Evolutionary conservation across 768 basidiomycete species (phyloP).

Genomic region (Boletus rex-veris): DNA sequence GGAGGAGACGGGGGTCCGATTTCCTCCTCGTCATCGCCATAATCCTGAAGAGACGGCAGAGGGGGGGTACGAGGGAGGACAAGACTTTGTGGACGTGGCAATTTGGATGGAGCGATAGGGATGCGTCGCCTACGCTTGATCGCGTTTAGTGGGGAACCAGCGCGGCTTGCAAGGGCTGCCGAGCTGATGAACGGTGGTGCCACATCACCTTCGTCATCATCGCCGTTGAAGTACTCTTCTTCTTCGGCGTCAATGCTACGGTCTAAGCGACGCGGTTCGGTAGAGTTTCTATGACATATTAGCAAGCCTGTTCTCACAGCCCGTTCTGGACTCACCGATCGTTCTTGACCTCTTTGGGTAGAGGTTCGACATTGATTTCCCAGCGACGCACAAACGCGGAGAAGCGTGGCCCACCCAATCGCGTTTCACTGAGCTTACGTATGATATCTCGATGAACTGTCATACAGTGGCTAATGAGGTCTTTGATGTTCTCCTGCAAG

Average conservation of each 20-base stretch:
- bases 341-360: slow-evolving; percentile 47
- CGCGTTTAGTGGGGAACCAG: slow-evolving; percentile 32
- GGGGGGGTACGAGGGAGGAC: slow-evolving; percentile 47
- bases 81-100: slow-evolving; percentile 41
- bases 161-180: slow-evolving; percentile 22
- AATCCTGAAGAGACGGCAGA: slow-evolving; percentile 67
- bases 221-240: slow-evolving; percentile 90
- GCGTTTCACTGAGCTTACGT: slow-evolving; percentile 56
- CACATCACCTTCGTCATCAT: slow-evolving; percentile 71
- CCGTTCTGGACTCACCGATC: slow-evolving; percentile 44
- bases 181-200: slow-evolving; percentile 32
- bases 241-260: slow-evolving; percentile 70
- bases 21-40: slow-evolving; percentile 65
- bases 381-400: slow-evolving; percentile 70
- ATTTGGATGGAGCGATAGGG: slow-evolving; percentile 43
- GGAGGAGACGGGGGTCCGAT: slow-evolving; percentile 17
- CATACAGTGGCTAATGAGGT: slow-evolving; percentile 82
- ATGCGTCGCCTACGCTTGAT: slow-evolving; percentile 61
- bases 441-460: slow-evolving; percentile 65
- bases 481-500: slow-evolving; percentile 80
- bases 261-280: slow-evolving; percentile 40
- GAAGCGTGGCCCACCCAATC: slow-evolving; percentile 65
- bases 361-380: slow-evolving; percentile 90
- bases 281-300: slow-evolving; percentile 34
- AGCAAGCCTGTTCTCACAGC: slow-evolving; percentile 1